Percentiles rank a stretch among this genome's conserved stretches.
Evolutionary conservation across 2,329 filamentous ascomycete genomes (phyloP).

Genomic region (Helicocarpus griseus): DNA sequence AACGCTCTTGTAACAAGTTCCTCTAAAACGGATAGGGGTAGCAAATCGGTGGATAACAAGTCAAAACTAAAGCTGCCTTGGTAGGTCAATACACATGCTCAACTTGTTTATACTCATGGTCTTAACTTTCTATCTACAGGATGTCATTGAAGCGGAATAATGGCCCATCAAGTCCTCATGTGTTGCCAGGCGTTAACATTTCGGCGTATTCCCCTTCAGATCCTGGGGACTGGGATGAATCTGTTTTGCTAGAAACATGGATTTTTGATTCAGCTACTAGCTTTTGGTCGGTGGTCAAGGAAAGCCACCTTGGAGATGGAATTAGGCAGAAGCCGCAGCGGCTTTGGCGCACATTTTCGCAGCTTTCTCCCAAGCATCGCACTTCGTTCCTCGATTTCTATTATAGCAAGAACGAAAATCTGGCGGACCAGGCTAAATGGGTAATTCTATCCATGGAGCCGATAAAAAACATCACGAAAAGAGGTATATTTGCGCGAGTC

Average conservation of each 20-base stretch:
- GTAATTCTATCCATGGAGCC: neutral
- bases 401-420: neutral
- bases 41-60: neutral
- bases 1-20: neutral
- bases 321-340: neutral
- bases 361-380: slow-evolving; percentile 1
- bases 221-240: neutral
- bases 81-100: neutral
- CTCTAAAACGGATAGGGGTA: neutral
- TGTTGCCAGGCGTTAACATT: too few species aligned
- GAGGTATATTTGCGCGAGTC: slow-evolving; percentile 2
- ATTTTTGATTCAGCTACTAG: slow-evolving; percentile 1
- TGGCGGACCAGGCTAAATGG: neutral
- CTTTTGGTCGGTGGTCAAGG: neutral
- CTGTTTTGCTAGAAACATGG: slow-evolving; percentile 1
- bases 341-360: slow-evolving; percentile 5
- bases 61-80: neutral
- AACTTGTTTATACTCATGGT: neutral
- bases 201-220: neutral
- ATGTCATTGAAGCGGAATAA: neutral
- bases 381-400: neutral
- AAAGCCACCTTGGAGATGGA: neutral
- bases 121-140: neutral
- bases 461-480: neutral
- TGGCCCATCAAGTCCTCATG: neutral